Conservation (phyloP, 331 rosid genomes). For the Quercus lobata region DNA sequence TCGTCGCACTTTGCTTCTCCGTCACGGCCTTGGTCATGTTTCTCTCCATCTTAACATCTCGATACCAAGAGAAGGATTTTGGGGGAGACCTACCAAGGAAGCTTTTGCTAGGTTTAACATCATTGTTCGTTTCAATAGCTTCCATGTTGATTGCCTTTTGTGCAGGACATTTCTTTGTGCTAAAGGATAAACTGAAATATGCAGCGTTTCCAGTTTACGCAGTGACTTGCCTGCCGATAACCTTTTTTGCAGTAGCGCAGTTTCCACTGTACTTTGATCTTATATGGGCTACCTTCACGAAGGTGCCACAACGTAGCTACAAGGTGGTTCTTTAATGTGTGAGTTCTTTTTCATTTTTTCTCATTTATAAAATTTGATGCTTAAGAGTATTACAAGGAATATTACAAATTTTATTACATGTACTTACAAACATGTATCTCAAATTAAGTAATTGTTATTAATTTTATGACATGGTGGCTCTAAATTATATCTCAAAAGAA, state of each 20-base stretch:
- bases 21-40: conserved; percentile 41
- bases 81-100: conserved; percentile 16
- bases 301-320: conserved; percentile 33
- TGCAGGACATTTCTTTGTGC: conserved; percentile 40
- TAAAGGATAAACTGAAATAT: conserved; percentile 26
- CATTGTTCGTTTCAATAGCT: conserved; percentile 36
- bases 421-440: too few species aligned
- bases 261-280: conserved; percentile 47
- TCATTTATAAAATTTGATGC: too few species aligned
- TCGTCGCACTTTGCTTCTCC: conserved; percentile 38
- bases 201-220: conserved; percentile 31
- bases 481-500: too few species aligned
- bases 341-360: too few species aligned
- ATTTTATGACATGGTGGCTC: too few species aligned
- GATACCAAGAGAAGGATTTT: conserved; percentile 31
- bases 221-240: conserved; percentile 22
- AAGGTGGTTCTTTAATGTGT: background rate
- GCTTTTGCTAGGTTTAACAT: conserved; percentile 31
- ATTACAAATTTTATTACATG: too few species aligned
- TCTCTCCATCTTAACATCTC: conserved; percentile 35
- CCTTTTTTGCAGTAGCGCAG: conserved; percentile 35
- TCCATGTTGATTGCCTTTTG: conserved; percentile 40
- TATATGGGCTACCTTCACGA: conserved; percentile 34
- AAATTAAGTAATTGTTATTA: too few species aligned
- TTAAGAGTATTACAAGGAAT: too few species aligned